Conservation (phyloP, 257 asterid genomes). For the Przewalskia tangutica region DNA sequence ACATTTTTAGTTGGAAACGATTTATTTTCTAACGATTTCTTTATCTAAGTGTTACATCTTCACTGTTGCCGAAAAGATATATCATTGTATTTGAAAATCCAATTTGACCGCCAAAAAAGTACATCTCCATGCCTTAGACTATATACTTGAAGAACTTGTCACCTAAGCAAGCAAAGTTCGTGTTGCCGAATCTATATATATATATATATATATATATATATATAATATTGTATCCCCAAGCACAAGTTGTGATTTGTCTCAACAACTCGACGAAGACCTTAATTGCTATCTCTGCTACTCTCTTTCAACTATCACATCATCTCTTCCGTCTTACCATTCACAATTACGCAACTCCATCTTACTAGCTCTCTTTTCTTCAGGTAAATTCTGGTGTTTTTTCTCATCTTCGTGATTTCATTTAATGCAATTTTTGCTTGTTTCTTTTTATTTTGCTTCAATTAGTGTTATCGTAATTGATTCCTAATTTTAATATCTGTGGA, state of each 20-base stretch:
- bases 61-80: too few relatives aligned
- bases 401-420: background rate
- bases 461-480: background rate
- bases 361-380: background rate
- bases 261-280: background rate
- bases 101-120: background rate
- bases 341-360: background rate
- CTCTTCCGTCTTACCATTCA: background rate
- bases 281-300: background rate
- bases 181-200: background rate
- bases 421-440: too few relatives aligned
- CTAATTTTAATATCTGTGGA: background rate
- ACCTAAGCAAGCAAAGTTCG: constrained; percentile 8
- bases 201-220: too few relatives aligned
- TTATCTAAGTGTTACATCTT: too few relatives aligned
- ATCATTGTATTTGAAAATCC: background rate
- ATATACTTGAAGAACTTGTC: background rate
- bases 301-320: background rate
- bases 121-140: background rate
- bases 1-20: too few relatives aligned
- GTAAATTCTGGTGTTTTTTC: background rate
- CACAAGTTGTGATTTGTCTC: constrained; percentile 3
- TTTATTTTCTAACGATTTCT: too few relatives aligned
- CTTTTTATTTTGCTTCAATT: background rate
- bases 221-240: background rate